These are phyloP conservation scores for Aspergillus homomorphus DNA, from an alignment of 495 filamentous ascomycete genomes.

Conservation along the genomic window DNA sequence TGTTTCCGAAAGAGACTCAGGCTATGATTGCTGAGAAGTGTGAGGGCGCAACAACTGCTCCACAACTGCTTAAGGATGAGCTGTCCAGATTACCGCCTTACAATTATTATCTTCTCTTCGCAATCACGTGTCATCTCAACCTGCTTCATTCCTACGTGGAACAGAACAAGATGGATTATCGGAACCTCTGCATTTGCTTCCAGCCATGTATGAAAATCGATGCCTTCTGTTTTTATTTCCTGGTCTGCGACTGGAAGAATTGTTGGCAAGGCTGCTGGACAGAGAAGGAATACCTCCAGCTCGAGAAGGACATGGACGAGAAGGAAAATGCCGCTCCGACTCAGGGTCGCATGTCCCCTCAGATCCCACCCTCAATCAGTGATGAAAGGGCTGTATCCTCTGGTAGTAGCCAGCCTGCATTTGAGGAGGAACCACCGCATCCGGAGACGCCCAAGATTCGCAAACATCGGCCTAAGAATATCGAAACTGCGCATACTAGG, in stretches of 20 bases:
- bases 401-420: conserved; percentile 54
- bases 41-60: conserved; percentile 68
- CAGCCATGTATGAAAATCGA: conserved; percentile 93
- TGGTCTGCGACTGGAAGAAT: conserved; percentile 87
- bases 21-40: conserved; percentile 70
- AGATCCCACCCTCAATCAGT: conserved; percentile 13
- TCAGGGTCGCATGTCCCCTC: conserved; percentile 18
- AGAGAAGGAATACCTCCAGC: conserved; percentile 72
- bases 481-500: conserved; percentile 36
- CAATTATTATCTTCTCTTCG: conserved; percentile 94
- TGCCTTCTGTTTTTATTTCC: conserved; percentile 82
- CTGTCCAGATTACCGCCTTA: conserved; percentile 86
- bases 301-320: conserved; percentile 64
- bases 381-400: conserved; percentile 64
- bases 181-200: conserved; percentile 90
- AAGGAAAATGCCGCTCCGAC: conserved; percentile 29
- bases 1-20: conserved; percentile 79
- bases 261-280: conserved; percentile 95
- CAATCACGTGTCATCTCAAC: conserved; percentile 89
- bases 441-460: conserved; percentile 32
- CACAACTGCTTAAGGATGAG: conserved; percentile 80
- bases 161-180: conserved; percentile 93
- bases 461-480: conserved; percentile 39
- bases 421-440: conserved; percentile 30
- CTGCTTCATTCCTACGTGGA: conserved; percentile 80